Base-by-base conservation (phyloP, 192 early-diverging fungal species). In the Spizellomyces punctatus region DNA sequence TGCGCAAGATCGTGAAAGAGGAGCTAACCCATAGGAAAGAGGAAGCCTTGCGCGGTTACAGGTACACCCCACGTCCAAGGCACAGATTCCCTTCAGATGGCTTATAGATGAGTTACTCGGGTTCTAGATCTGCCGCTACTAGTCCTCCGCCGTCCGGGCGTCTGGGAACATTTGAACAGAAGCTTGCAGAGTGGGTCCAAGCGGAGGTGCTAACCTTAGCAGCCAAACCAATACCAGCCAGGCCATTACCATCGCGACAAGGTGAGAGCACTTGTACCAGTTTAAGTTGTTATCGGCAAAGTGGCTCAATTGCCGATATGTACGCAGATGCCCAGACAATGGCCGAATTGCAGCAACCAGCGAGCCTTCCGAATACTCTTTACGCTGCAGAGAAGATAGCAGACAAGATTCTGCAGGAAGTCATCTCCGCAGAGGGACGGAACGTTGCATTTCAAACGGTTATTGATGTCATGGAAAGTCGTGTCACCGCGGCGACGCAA, bases 181-280 rank as follows among this genome's bases (percentile, higher is more conserved):
- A 46, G 9, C 42, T 70, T 5, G 68, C 68, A 5, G 55, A 70
- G 22, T 70, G 68, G 68, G 68, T 70, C 10, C 68, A 70, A 57
- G 58, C 55, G 8, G 68, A 70, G 16, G 68, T 70, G 16, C 27
- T 36, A 36, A 36, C 27, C 0, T 36, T 36, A 36, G 0, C 27
- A 36, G 27, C 27, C 27, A 0, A 36, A 36, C 27, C 27, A 36
- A 36, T 36, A 36, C 27, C 0, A 36, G 27, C 27, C 27, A 36
- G 27, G 3, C 27, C 0, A 36, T 36, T 36, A 36, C 27, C 27
- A 36, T 0, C 27, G 27, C 27, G 27, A 36, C 27, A 36, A 36
- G 27, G 27, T 36, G 27, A 36, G 27, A 36, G 27, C 27, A 36
- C 27, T 3, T 3, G 27, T 36, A 3, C 27, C 27, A 36, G 27